phyloP scores from a whole-genome alignment of 805 yeast species.

The Saccharomyces eubayanus region DNA sequence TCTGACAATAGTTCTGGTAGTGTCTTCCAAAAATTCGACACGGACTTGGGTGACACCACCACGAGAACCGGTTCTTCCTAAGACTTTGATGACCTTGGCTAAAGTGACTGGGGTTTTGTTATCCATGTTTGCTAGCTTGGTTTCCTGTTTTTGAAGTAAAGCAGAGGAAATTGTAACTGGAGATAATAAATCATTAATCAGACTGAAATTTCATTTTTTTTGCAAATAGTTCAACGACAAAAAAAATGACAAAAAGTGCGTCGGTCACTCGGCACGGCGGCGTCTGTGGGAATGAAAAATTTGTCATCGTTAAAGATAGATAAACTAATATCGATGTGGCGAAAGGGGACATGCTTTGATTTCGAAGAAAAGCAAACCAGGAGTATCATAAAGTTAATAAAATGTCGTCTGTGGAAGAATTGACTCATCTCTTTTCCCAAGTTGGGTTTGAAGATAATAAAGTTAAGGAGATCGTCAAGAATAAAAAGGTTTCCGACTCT shows the following conservation, averaged over 20 bases:
- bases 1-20: constrained; percentile 93
- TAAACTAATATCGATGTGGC: neutral
- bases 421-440: constrained; percentile 28
- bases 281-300: neutral
- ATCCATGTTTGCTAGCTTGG: constrained; percentile 23
- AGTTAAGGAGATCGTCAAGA: constrained; percentile 72
- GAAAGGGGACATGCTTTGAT: neutral
- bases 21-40: constrained; percentile 92
- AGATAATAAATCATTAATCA: neutral
- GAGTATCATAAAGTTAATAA: neutral
- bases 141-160: neutral
- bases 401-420: constrained; percentile 31
- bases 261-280: neutral
- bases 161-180: neutral
- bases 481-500: constrained; percentile 72
- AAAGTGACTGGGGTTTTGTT: constrained; percentile 89
- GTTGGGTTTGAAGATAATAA: constrained; percentile 68
- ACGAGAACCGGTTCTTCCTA: constrained; percentile 99
- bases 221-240: neutral
- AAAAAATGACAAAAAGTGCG: neutral
- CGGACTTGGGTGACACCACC: constrained; percentile 99
- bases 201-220: neutral
- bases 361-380: neutral
- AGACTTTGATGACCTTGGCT: constrained; percentile 98
- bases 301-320: neutral